Conservation (phyloP, 441 rosid genomes). For the Hypseocharis bilobata region DNA sequence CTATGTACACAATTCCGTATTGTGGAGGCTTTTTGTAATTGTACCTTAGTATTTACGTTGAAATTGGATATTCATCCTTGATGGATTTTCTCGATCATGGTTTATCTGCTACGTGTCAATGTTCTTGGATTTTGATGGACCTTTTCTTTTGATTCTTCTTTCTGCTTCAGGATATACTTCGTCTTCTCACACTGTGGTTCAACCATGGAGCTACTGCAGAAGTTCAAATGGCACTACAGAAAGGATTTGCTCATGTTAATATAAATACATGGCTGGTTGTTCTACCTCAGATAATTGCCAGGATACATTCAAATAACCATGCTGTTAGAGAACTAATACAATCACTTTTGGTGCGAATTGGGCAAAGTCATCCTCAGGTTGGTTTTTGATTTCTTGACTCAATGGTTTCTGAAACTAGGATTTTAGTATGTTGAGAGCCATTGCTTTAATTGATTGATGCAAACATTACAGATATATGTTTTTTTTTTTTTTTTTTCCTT, state of each 20-base stretch:
- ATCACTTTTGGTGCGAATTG: conserved; percentile 91
- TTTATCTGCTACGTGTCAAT: too few species aligned
- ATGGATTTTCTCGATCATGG: neutral
- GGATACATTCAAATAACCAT: conserved; percentile 93
- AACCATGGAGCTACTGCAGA: conserved; percentile 93
- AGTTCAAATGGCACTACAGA: conserved; percentile 80
- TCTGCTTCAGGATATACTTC: conserved; percentile 85
- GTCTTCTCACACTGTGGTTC: conserved; percentile 98
- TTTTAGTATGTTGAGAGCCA: neutral
- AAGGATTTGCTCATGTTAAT: conserved; percentile 83
- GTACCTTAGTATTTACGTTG: neutral
- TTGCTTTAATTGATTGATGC: neutral
- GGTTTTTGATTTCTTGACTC: conserved; percentile 18
- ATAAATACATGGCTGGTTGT: conserved; percentile 98
- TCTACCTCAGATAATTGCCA: conserved; percentile 97
- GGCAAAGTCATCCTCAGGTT: conserved; percentile 97
- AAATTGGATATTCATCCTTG: neutral
- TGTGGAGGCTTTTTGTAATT: neutral
- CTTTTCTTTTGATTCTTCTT: conserved; percentile 10
- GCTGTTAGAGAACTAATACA: conserved; percentile 93
- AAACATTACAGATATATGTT: neutral
- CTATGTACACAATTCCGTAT: neutral
- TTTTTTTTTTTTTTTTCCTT: neutral
- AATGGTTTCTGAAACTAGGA: neutral
- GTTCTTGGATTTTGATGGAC: neutral